Evolutionary conservation across 129 eudicot species (phyloP).

Genomic region (Apium graveolens): DNA sequence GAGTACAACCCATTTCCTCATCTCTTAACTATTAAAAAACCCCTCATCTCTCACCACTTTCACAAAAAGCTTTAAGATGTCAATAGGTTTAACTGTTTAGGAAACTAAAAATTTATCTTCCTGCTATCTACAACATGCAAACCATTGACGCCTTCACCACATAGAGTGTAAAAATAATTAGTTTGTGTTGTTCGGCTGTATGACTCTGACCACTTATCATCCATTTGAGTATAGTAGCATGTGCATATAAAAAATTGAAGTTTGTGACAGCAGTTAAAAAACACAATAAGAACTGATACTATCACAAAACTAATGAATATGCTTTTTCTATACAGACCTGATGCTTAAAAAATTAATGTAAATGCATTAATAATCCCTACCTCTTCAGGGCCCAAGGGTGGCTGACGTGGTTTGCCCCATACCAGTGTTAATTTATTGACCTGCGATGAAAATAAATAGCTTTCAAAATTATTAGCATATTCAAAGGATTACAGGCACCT

Average conservation of each 20-base stretch:
- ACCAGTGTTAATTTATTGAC: conserved; percentile 64
- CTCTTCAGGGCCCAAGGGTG: conserved; percentile 75
- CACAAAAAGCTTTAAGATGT: background rate
- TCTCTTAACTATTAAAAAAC: too few relatives aligned
- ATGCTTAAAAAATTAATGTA: background rate
- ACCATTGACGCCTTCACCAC: background rate
- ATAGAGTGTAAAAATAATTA: background rate
- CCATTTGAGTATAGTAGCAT: background rate
- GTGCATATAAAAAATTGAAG: background rate
- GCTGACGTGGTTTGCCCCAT: conserved; percentile 97
- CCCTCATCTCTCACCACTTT: background rate
- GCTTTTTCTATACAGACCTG: background rate
- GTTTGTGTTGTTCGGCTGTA: background rate
- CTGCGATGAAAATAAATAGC: conserved; percentile 35
- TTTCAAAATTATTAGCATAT: background rate
- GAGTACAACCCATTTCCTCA: background rate
- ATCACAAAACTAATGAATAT: background rate
- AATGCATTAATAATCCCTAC: conserved; percentile 24
- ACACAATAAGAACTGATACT: background rate
- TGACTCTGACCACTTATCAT: background rate
- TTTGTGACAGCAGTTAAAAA: background rate
- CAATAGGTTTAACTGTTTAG: background rate
- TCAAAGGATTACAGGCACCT: background rate
- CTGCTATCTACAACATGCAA: too few relatives aligned
- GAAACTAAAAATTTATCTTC: too few relatives aligned